Evolutionary conservation across 129 eudicot species (phyloP), one percentile per base, ranked within the genome.

Genomic region (Helianthus annuus): DNA sequence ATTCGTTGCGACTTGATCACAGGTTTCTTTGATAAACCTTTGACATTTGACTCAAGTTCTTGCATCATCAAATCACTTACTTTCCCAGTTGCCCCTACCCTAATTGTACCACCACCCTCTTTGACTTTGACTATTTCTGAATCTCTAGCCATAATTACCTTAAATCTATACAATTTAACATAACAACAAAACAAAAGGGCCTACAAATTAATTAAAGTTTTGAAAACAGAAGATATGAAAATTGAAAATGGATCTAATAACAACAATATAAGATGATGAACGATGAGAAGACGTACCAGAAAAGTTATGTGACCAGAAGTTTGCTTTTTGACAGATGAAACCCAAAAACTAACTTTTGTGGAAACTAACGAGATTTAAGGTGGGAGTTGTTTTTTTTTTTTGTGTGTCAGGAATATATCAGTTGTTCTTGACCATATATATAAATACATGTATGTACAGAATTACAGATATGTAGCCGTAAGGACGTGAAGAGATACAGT

Each of bases 41-140:
- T 66, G 13, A 52, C 15, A 17, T 70, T 70, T 9, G 78, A 64
- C 7, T 75, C 81, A 38, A 83, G 75, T 70, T 83, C 87, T 68
- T 64, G 80, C 80, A 74, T 78, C 83, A 83, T 83, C 39, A 83
- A 68, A 38, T 81, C 78, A 59, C 87, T 65, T 13, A 83, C 83
- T 79, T 70, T 79, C 48, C 87, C 87, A 7, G 87, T 79, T 44
- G 83, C 62, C 62, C 87, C 87, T 19, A 83, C 42, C 45, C 61
- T 83, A 0, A 83, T 75, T 19, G 75, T 69, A 29, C 75, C 75
- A 78, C 68, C 83, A 69, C 40, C 70, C 14, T 65, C 74, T 71
- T 78, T 78, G 77, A 66, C 38, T 78, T 78, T 78, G 32, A 59
- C 78, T 48, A 65, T 70, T 64, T 71, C 78, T 55, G 68, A 78